Evolutionary conservation across 768 basidiomycete species (phyloP), one percentile per base, ranked within the genome.

Genomic region (Pholiota microspora): DNA sequence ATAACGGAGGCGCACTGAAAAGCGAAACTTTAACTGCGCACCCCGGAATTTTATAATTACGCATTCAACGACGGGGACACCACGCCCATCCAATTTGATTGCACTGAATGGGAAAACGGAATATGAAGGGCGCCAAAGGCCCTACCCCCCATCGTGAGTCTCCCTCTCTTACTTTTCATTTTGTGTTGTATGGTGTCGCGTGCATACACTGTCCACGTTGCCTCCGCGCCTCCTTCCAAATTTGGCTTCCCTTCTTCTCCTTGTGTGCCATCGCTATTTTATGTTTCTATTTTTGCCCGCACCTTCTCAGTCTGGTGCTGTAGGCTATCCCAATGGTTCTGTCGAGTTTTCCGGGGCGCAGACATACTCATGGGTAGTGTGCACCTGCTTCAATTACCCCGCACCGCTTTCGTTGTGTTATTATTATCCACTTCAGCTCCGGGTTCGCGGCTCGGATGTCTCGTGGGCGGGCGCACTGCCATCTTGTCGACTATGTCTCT

Each of bases 121-220:
- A 53, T 29, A 42, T 54, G 49, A 64, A 62, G 53, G 61, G 54
- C 46, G 66, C 62, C 15, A 67, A 65, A 55, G 64, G 64, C 34
- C 66, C 64, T 23, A 28, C 57, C n/a, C 62, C 64, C 36, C 64
- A 62, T 46, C 34, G 60, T 62, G 53, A 42, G 62, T 59, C 24
- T 18, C 32, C 52, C 9, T n/a, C n/a, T n/a, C n/a, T n/a, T n/a
- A n/a, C 45, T 58, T 52, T 50, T 49, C 42, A 42, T 58, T 51
- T 57, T 27, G 45, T 45, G n/a, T 34, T 21, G 18, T n/a, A 32
- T 15, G 3, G n/a, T 36, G 49, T 40, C 27, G 32, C 34, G 49
- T 28, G 27, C 34, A 24, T 24, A 27, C 25, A 10, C 21, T 7
- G 24, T n/a, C 13, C 35, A 36, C 35, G 35, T 36, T 36, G 35